Percentiles rank a stretch among this genome's conserved stretches.
These are phyloP conservation scores for Phalaenopsis aphrodite DNA, from an alignment of 106 monocot genomes.

Conservation along the genomic window DNA sequence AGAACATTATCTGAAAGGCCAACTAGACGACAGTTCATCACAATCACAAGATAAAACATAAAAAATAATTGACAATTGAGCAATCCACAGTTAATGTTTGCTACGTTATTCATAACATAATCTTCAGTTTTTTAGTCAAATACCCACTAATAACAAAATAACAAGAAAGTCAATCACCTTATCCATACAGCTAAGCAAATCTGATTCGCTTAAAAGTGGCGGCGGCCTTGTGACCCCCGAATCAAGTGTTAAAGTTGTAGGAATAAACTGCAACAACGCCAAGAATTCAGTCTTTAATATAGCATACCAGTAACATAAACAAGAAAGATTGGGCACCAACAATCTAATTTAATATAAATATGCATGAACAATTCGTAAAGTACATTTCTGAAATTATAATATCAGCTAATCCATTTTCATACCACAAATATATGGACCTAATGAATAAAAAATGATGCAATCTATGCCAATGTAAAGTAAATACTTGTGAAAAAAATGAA, in stretches of 20 bases:
- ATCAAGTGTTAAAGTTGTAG: constrained; percentile 86
- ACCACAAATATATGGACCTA: not conserved
- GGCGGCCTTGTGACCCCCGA: constrained; percentile 89
- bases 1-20: not conserved
- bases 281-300: constrained; percentile 11
- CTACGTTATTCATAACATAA: not conserved
- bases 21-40: not conserved
- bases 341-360: not conserved
- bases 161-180: constrained; percentile 35
- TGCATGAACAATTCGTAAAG: not conserved
- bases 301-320: not conserved
- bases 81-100: not conserved
- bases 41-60: not conserved
- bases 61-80: not conserved
- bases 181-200: constrained; percentile 95
- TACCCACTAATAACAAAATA: not conserved
- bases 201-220: constrained; percentile 96
- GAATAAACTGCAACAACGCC: constrained; percentile 66
- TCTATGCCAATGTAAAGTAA: not conserved
- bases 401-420: not conserved
- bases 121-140: not conserved
- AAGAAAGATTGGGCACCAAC: not conserved
- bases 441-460: not conserved
- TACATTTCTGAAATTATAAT: not conserved
- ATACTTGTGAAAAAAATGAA: not conserved